phyloP scores from a whole-genome alignment of 2,329 filamentous ascomycete species.

The Shiraia sp. region DNA sequence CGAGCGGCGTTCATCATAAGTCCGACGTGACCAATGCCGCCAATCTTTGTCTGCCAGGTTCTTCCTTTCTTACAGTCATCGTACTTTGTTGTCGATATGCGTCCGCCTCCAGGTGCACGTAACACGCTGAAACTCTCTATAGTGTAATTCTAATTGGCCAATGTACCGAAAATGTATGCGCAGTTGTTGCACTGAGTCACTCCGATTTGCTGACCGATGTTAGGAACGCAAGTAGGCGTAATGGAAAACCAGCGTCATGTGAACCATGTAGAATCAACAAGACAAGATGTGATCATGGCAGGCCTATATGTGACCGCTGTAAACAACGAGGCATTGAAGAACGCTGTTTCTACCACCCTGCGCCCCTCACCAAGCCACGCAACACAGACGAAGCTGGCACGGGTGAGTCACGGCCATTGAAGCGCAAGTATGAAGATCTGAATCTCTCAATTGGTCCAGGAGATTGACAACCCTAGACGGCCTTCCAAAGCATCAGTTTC shows the following conservation, averaged over 20 bases:
- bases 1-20: not conserved
- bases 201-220: constrained; percentile 11
- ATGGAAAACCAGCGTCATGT: constrained; percentile 39
- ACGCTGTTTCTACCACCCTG: constrained; percentile 41
- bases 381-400: constrained; percentile 14
- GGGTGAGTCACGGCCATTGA: constrained; percentile 21
- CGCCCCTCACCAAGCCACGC: constrained; percentile 37
- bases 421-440: constrained; percentile 28
- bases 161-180: constrained; percentile 1
- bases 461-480: constrained; percentile 18
- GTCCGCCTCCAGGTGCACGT: not conserved
- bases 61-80: not conserved
- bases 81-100: not conserved
- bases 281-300: constrained; percentile 37
- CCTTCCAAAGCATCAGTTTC: constrained; percentile 13
- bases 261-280: constrained; percentile 41
- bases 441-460: not conserved
- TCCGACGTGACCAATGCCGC: not conserved
- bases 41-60: not conserved
- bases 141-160: no score
- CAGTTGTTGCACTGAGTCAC: not conserved
- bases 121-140: no score
- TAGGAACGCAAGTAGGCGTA: constrained; percentile 34
- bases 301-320: constrained; percentile 39
- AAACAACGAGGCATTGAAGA: constrained; percentile 38